Base-by-base conservation (phyloP, 2,329 filamentous ascomycete genomes). In the Zarea fungicola region DNA sequence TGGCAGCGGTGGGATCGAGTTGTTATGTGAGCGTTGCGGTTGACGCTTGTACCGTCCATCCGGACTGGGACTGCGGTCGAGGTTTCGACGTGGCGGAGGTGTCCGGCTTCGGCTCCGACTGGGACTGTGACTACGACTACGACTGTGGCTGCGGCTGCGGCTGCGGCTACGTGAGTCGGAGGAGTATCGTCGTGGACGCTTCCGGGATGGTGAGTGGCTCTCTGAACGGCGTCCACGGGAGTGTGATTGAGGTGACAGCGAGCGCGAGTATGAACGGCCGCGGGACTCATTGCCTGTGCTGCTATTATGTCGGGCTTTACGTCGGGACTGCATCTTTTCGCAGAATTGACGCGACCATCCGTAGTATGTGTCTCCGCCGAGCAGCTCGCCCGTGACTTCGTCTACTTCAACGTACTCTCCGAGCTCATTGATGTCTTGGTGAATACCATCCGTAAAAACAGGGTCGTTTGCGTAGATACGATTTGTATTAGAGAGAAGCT, bases 321-420 rank as follows among this genome's bases (percentile, higher is more conserved):
- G 5, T 52, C 48, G 42, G 51, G 56, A 56, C 48, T 85, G 89
- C 85, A 93, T 93, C 60, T 85, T 87, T 56, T 88, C 75, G 62
- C 88, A 95, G 57, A 95, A 93, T 1, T 73, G 72, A 32, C 80
- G 77, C 5, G 89, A 92, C 90, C 90, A 95, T 52, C 89, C 90
- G 62, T 95, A 95, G 64, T 95, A 95, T 1, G 86, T 88, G 54
- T 88, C 83, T 1, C 83, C 84, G 6, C 76, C 74, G 6, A 83
- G 62, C 2, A 84, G 68, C 3, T 85, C 80, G 1, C 83, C 83
- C 0, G 80, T 85, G n/a, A 80, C 69, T 55, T 84, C 80, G 56
- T 89, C 82, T 3, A 80, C 64, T 16, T 83, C 69, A 45, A 89
- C 71, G 14, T 76, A 68, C 62, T 93, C 85, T 10, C 89, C 89